Base-by-base conservation (phyloP, 2,329 filamentous ascomycete genomes). In the Alternaria conjuncta region DNA sequence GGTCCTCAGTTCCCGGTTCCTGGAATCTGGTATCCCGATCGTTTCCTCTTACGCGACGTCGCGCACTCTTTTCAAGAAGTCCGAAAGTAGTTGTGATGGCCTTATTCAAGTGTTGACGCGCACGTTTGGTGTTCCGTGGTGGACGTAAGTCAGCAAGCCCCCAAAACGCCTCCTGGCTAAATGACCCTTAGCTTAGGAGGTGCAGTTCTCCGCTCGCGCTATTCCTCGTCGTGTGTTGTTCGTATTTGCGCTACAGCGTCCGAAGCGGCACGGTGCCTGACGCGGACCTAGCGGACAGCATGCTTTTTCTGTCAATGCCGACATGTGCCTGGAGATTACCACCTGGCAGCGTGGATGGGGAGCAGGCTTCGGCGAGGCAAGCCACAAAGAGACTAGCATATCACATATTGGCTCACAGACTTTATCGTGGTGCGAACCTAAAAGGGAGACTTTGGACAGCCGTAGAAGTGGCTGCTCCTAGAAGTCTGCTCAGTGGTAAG, bases 331-430 rank as follows among this genome's bases (percentile, higher is more conserved):
- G n/a, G 12, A 21, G 13, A n/a, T 28, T 20, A 18, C 23, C 49
- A 13, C 18, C 21, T 55, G 12, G 36, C 44, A 41, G 43, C 30
- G 15, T 15, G 44, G 50, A 25, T 21, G 28, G 25, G 15, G 21
- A 53, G 46, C 47, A 30, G 41, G 21, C 26, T 32, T 43, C 47
- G 30, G 60, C 47, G 18, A 62, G 30, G 55, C 41, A 53, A 53
- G 46, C 60, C 60, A 53, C 55, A 36, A 26, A n/a, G 46, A 41
- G 54, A 46, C 55, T 54, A 61, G 58, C 20, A 51, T 44, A 30
- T 45, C 41, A 43, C 25, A 11, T 43, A 23, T 46, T 45, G 41
- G 54, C 28, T 51, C 13, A 36, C 49, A 30, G 28, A 23, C 49
- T 51, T n/a, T n/a, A n/a, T 10, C 21, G 49, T 6, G 26, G 8